Evolutionary conservation across 768 basidiomycete genomes (phyloP).

Genomic region (Russula abietina): DNA sequence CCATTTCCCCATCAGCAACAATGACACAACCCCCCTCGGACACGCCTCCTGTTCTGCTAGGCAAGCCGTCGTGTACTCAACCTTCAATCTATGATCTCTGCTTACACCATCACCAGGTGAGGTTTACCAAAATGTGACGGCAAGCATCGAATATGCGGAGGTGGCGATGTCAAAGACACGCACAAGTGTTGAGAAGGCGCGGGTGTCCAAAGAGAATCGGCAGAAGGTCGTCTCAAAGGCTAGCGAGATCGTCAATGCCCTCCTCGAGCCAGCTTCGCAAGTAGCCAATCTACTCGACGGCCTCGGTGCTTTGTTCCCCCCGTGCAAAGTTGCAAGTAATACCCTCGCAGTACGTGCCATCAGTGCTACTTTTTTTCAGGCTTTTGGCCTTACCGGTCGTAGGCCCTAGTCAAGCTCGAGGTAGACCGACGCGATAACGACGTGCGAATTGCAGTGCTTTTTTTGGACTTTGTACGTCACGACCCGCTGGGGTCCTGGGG

Average conservation of each 20-base stretch:
- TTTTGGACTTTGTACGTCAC: slow-evolving; percentile 8
- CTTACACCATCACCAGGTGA: slow-evolving; percentile 1
- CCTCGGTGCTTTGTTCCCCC: slow-evolving; percentile 13
- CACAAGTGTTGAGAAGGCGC: slow-evolving; percentile 10
- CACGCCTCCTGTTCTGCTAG: not conserved
- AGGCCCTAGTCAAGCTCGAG: slow-evolving; percentile 16
- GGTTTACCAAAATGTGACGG: not conserved
- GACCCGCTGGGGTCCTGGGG: not conserved
- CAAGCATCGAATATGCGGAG: slow-evolving; percentile 16
- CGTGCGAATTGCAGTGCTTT: slow-evolving; percentile 13
- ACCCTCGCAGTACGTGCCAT: slow-evolving; percentile 5
- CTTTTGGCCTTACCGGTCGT: not conserved
- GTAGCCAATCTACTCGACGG: slow-evolving; percentile 20
- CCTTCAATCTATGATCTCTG: not conserved
- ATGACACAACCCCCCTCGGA: not conserved
- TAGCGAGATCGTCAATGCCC: slow-evolving; percentile 19
- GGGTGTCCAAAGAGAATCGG: slow-evolving; percentile 9
- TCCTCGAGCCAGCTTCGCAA: slow-evolving; percentile 20
- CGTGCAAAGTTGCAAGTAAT: slow-evolving; percentile 10
- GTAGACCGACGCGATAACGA: slow-evolving; percentile 16
- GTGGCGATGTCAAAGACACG: slow-evolving; percentile 6
- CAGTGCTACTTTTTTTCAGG: not conserved
- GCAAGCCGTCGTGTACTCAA: not conserved
- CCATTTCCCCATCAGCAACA: not conserved
- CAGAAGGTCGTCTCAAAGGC: slow-evolving; percentile 16